Base-by-base conservation (phyloP, 108 stramenopile species). In the Cyclotella choctawhatcheeana region DNA sequence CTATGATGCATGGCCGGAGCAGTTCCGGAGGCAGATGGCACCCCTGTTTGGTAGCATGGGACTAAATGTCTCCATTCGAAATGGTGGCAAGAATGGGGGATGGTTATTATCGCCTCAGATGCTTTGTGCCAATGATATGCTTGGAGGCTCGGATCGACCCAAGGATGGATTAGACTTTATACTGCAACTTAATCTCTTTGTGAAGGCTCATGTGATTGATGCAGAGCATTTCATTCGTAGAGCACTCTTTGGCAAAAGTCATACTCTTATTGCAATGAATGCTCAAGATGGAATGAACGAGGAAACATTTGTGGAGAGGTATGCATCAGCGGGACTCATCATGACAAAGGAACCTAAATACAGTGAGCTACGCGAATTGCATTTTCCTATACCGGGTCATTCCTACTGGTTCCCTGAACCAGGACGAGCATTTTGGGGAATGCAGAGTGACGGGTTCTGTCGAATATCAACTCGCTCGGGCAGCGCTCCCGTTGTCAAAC, bases 51-150 rank as follows among this genome's bases (percentile, higher is more conserved):
- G 35, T 6, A 32, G 32, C 10, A 64, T 64, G 63, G 63, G 63
- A 1, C 1, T 64, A 16, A 30, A 64, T 26, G 10, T 64, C 5
- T 26, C 45, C 6, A 64, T 64, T 31, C 31, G 63, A 30, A 64
- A 64, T 64, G 63, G 45, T 10, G 63, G 45, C 4, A 64, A 64
- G 34, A 64, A 64, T 31, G 63, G 63, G 20, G 63, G 63, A n/a
- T 64, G 63, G 63, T 5, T n/a, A 5, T 18, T 48, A 17, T 12
- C 44, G 1, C 26, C 45, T 45, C 63, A 64, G 16, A 48, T 64
- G 63, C n/a, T 64, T 3, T 64, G 63, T 22, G 63, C 63, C 24
- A 45, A 64, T 64, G 63, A 64, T 48, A 64, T 64, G 44, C 45
- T 64, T 5, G 63, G 44, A 30, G 63, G 20, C 3, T 43, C 35